Base-by-base conservation (phyloP, 352 stramenopile genomes). In the Phytopythium cucurbitacearum region DNA sequence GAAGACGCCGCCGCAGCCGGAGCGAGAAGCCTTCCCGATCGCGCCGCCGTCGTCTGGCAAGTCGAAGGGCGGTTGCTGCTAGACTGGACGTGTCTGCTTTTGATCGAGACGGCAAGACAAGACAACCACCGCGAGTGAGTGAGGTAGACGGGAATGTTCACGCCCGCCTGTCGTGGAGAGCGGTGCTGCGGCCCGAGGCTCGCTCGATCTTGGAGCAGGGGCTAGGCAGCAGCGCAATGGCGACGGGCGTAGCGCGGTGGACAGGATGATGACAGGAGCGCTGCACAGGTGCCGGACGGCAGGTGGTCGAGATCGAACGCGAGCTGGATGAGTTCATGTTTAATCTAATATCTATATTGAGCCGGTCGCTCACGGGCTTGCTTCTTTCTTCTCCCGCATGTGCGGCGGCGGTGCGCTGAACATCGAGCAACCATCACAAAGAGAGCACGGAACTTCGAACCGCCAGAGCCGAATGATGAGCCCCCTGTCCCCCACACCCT, bases 1-100 rank as follows among this genome's bases (percentile, higher is more conserved):
- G 5, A 92, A 94, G 75, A 91, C 86, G 55, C 78, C 81, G 34
- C 76, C 77, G 37, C 85, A 94, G 58, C 79, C 82, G 10, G 83
- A 92, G 54, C 72, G 82, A 37, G 85, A 94, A 69, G 78, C 85
- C 32, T 93, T 94, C 64, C 82, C 80, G 13, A 91, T 94, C 56
- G 91, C 80, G 32, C 78, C 80, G 10, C 80, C 79, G 4, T 79
- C 84, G 48, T 73, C 82, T n/a, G 71, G 75, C 43, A 94, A 92
- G 69, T 80, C 68, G 28, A 91, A 91, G 60, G 71, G 62, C 38
- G 79, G 80, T 48, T 94, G 85, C 67, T 94, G 85, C 67, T 94
- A 89, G 84, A 38, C 40, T 61, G 48, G 41, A n/a, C 9, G 36
- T 13, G 12, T 6, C 9, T n/a, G 32, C 40, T 44, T 15, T 12